phyloP scores from a whole-genome alignment of 805 yeast genomes.

The Starmerella ratchasimensis region DNA sequence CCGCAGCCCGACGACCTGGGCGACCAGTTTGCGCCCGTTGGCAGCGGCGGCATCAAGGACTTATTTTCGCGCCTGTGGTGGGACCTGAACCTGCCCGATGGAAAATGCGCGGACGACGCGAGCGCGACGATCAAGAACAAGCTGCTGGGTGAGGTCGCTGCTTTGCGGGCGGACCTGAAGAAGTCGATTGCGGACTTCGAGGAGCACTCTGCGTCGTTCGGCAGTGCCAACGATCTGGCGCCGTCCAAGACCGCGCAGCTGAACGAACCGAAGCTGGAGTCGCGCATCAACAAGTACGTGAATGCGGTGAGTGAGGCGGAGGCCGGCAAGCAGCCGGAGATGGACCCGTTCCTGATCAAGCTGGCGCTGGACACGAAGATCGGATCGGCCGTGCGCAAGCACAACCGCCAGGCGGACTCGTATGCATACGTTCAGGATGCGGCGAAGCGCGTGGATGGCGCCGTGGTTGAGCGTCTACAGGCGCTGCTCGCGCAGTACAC shows the following conservation, averaged over 20 bases:
- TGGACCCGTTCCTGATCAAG: conserved; percentile 72
- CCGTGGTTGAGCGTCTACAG: conserved; percentile 77
- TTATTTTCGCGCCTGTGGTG: conserved; percentile 47
- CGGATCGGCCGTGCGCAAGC: conserved; percentile 65
- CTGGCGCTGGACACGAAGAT: conserved; percentile 61
- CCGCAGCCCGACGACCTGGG: conserved; percentile 8
- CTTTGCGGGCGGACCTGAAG: conserved; percentile 57
- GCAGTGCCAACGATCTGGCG: conserved; percentile 53
- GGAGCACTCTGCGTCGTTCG: conserved; percentile 56
- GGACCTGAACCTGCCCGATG: conserved; percentile 41
- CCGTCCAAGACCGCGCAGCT: conserved; percentile 24
- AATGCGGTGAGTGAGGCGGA: conserved; percentile 15
- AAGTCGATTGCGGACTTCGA: conserved; percentile 83
- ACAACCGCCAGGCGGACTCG: conserved; percentile 78
- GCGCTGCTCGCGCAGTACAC: conserved; percentile 63
- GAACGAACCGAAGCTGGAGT: conserved; percentile 22
- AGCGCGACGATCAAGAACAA: conserved; percentile 42
- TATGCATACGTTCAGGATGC: conserved; percentile 73
- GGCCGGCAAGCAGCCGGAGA: conserved; percentile 12
- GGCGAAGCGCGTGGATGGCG: conserved; percentile 77
- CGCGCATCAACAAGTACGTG: conserved; percentile 32
- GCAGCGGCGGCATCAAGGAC: conserved; percentile 72
- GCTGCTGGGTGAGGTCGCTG: conserved; percentile 54
- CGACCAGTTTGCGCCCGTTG: conserved; percentile 50
- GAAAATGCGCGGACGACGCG: conserved; percentile 44